Evolutionary conservation across 169 alveolate species (phyloP), one percentile per base, ranked within the genome.

Genomic region (Plasmodium gonderi): DNA sequence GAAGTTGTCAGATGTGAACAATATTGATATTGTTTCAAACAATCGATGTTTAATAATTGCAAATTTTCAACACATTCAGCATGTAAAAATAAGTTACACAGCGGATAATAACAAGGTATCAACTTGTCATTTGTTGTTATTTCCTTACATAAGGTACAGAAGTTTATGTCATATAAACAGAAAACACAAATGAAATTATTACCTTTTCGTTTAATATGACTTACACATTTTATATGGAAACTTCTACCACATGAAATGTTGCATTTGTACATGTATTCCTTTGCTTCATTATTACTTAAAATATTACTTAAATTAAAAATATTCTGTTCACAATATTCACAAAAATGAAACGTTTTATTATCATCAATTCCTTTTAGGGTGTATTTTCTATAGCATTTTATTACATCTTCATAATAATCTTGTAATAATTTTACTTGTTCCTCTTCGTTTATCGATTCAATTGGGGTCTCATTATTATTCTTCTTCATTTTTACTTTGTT

Each of bases 71-170:
- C 45, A 29, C 96, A 94, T 1, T 91, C 23, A n/a, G 33, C 49
- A 45, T 94, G 96, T 3, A 94, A 67, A 68, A 47, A 80, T 29
- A 92, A 47, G 67, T 44, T 87, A 38, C 95, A 94, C n/a, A 91
- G 29, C 6, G 95, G 95, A 47, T 94, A 94, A 40, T 91, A 94
- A 23, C 94, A 91, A 8, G 87, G 77, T 40, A 69, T 42, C 29
- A 85, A 33, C 23, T 29, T 42, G n/a, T 75, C 92, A 69, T 33
- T 85, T n/a, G 64, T 69, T 72, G 60, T 8, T 40, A 85, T 26
- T 17, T 85, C 87, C 26, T 85, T 85, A 11, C 92, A 85, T 42
- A 85, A 49, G n/a, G 92, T 20, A 74, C 92, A 85, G 26, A 85
- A 85, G 78, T 85, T 75, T 31, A 74, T 51, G 31, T 85, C 87